Evolutionary conservation across 129 eudicot species (phyloP).

Genomic region (Ambrosia artemisiifolia): DNA sequence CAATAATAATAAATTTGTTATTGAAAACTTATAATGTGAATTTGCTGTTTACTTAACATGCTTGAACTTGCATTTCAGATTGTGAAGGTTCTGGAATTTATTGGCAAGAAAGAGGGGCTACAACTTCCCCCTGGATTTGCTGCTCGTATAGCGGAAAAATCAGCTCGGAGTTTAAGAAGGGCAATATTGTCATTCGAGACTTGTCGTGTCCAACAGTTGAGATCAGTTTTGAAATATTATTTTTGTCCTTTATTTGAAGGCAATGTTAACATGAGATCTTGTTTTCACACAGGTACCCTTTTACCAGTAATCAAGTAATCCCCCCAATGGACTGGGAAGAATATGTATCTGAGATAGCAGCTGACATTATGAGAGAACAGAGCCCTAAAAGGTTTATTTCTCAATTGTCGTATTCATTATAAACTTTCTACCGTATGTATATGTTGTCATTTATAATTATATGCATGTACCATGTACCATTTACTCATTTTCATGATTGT

Average conservation of each 20-base stretch:
- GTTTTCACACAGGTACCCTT: constrained; percentile 61
- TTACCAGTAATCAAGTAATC: constrained; percentile 70
- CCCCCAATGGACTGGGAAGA: constrained; percentile 98
- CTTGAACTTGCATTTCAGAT: constrained; percentile 44
- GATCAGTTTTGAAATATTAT: constrained; percentile 23
- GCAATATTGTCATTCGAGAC: constrained; percentile 87
- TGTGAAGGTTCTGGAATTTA: constrained; percentile 77
- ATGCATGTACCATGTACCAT: background rate
- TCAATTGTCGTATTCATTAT: background rate
- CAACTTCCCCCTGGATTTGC: constrained; percentile 86
- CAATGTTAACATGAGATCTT: constrained; percentile 21
- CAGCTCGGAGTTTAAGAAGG: constrained; percentile 88
- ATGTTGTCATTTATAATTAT: background rate
- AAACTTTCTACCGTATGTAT: background rate
- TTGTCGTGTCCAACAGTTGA: constrained; percentile 93
- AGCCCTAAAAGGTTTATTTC: constrained; percentile 81
- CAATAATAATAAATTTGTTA: background rate
- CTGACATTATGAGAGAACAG: constrained; percentile 91
- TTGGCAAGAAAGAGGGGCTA: constrained; percentile 81
- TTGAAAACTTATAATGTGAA: background rate
- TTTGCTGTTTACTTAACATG: constrained; percentile 5
- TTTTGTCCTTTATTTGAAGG: background rate
- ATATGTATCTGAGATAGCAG: constrained; percentile 78
- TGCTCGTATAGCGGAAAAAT: constrained; percentile 72
- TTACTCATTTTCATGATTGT: background rate